Evolutionary conservation across 306 rosid species (phyloP).

Genomic region (Cicer bijugum): DNA sequence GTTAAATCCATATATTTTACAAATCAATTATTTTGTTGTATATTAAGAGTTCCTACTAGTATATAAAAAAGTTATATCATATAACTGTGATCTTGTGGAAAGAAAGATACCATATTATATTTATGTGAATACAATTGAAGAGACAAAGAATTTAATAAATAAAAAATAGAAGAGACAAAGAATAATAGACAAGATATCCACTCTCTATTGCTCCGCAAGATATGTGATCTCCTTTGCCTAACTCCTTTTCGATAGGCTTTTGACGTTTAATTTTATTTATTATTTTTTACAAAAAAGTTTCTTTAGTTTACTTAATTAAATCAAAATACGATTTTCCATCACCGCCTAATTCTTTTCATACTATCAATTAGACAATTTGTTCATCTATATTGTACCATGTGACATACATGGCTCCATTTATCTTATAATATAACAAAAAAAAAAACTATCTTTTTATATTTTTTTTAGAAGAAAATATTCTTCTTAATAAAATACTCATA

Average conservation of each 20-base stretch:
- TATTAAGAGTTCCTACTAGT: too few species aligned
- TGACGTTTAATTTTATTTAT: constrained; percentile 8
- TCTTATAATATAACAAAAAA: too few species aligned
- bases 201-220: constrained; percentile 35
- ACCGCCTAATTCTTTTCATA: too few species aligned
- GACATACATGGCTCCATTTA: too few species aligned
- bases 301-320: constrained; percentile 20
- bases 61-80: neutral
- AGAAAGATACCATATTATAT: neutral
- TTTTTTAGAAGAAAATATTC: too few species aligned
- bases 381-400: too few species aligned
- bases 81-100: constrained; percentile 10
- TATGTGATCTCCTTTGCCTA: constrained; percentile 45
- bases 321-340: constrained; percentile 13
- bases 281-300: neutral
- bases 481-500: too few species aligned
- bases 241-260: constrained; percentile 40
- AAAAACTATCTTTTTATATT: too few species aligned
- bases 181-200: constrained; percentile 23
- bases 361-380: too few species aligned
- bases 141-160: constrained; percentile 13
- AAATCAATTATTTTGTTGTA: too few species aligned
- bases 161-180: constrained; percentile 39
- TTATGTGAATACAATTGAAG: constrained; percentile 23
- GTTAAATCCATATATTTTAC: too few species aligned